These are phyloP conservation scores for Closterium sp. DNA, from an alignment of 139 green algal species.

Conservation along the genomic window DNA sequence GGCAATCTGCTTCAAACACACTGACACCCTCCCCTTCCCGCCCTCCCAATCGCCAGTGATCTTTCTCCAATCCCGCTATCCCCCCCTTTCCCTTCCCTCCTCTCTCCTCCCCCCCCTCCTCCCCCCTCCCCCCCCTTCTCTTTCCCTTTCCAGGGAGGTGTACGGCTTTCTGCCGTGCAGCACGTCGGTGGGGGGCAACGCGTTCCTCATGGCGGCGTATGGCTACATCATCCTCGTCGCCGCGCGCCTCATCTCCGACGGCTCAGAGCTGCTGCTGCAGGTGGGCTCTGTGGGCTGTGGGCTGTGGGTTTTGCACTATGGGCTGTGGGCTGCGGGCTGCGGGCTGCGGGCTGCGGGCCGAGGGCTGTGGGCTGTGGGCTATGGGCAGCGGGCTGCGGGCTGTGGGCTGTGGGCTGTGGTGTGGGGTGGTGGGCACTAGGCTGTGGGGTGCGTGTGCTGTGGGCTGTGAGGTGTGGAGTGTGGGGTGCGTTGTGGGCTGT, in stretches of 20 bases:
- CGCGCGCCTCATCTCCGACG: constrained; percentile 63
- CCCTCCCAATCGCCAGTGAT: too few relatives aligned
- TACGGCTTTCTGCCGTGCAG: constrained; percentile 47
- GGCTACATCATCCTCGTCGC: constrained; percentile 61
- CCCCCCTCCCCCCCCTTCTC: neutral
- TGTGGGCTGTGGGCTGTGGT: too few relatives aligned
- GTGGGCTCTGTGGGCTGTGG: constrained; percentile 26
- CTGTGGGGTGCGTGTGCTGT: too few relatives aligned
- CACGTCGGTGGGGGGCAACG: constrained; percentile 32
- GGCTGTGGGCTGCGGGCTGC: too few relatives aligned
- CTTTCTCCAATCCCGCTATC: neutral
- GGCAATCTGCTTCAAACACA: too few relatives aligned
- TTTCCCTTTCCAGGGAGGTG: constrained; percentile 3
- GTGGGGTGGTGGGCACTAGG: neutral
- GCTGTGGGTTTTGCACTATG: too few relatives aligned
- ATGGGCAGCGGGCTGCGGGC: too few relatives aligned
- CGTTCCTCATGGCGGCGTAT: constrained; percentile 57
- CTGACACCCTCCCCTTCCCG: too few relatives aligned
- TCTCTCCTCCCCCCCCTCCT: neutral
- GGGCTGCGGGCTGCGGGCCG: too few relatives aligned
- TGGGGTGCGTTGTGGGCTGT: too few relatives aligned
- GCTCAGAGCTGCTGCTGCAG: constrained; percentile 69
- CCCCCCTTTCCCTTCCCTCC: neutral
- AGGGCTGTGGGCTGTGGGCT: too few relatives aligned
- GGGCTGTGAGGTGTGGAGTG: too few relatives aligned